Evolutionary conservation across 345 rosid species (phyloP), one percentile per base, ranked within the genome.

Genomic region (Eucalyptus camaldulensis): DNA sequence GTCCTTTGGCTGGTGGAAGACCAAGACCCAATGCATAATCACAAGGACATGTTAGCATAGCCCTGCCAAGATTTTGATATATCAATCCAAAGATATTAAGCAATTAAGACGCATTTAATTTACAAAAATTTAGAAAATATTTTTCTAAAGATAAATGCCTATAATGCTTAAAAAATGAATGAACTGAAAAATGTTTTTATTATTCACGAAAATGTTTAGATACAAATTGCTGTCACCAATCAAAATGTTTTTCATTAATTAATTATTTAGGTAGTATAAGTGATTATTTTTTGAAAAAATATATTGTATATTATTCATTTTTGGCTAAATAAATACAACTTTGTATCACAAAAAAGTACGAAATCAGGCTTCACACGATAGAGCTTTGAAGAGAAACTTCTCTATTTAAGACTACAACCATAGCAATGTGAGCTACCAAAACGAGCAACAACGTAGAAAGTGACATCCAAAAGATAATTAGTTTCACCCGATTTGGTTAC

Each of bases 161-260:
- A 11, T 60, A 25, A 60, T 4, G 3, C 6, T 60, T 60, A 9
- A 25, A 60, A 25, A 60, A 60, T 58, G 1, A 60, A 60, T 60
- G 15, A 60, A 60, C 2, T 51, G 4, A 1, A 60, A 60, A 60
- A 11, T 60, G 2, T 5, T 60, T 51, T 60, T 25, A 25, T 60
- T 11, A 27, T 60, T 60, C 15, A 60, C 2, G 1, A 25, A 60
- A 5, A 60, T 25, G 1, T 60, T 60, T 58, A 58, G 1, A 24
- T 58, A 58, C 4, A 60, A 60, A 60, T 27, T 60, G 0, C 0
- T 3, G 0, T 58, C 0, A 0, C 3, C 0, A 27, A 60, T 60
- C 4, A 60, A 60, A 58, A 27, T 60, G 25, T 10, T 27, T 60
- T 60, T 60, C 2, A 27, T 60, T 27, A 6, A 60, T 3, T 60